These are phyloP conservation scores for Cryphonectria parasitica DNA, from an alignment of 2,329 filamentous ascomycete genomes.

Conservation along the genomic window DNA sequence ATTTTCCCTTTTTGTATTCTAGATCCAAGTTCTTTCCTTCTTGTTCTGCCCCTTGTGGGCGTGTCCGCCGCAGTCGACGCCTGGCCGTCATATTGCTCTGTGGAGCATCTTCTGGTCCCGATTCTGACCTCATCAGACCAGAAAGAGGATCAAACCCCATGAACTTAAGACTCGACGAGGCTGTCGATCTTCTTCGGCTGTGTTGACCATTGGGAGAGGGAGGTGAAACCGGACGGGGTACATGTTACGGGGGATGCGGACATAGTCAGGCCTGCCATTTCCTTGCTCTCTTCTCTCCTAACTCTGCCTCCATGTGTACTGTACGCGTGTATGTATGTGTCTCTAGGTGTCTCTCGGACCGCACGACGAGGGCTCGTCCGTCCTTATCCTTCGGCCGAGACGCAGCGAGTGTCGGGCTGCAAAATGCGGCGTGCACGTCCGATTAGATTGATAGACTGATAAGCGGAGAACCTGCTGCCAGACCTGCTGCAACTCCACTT, in stretches of 20 bases:
- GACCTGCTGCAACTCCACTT: constrained; percentile 1
- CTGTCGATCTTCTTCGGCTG: constrained; percentile 2
- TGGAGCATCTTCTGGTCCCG: background rate
- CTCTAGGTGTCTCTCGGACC: no score
- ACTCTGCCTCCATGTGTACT: no score
- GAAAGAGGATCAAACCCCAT: background rate
- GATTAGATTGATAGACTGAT: constrained; percentile 10
- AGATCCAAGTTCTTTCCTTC: background rate
- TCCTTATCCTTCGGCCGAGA: constrained; percentile 8
- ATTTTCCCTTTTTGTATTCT: background rate
- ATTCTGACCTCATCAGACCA: constrained; percentile 6
- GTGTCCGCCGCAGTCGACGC: background rate
- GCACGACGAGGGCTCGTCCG: background rate
- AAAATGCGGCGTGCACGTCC: background rate
- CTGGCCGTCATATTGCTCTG: background rate
- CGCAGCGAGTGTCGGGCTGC: background rate
- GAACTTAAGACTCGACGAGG: background rate
- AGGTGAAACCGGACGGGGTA: background rate
- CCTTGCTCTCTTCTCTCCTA: no score
- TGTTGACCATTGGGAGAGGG: background rate
- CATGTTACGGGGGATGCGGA: background rate
- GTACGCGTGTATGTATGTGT: no score
- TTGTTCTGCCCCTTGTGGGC: background rate
- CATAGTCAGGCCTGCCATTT: background rate
- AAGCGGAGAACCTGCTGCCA: background rate